These are phyloP conservation scores for Bipolaris bicolor DNA, from an alignment of 2,329 filamentous ascomycete genomes.

Conservation along the genomic window DNA sequence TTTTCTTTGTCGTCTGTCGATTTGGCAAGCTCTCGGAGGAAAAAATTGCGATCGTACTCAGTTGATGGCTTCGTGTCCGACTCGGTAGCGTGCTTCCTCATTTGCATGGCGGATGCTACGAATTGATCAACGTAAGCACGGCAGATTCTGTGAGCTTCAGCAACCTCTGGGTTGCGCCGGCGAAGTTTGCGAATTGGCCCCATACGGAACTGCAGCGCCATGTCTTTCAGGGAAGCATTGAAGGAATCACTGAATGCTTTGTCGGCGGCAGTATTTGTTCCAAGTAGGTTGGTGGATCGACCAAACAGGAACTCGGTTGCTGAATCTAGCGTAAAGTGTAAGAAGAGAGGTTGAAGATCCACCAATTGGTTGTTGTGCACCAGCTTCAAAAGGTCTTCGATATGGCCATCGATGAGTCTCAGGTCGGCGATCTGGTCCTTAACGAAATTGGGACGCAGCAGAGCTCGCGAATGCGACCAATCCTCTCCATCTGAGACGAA, in stretches of 20 bases:
- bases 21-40: not conserved
- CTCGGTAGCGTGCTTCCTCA: not conserved
- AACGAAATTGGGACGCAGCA: slow-evolving; percentile 32
- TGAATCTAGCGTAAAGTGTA: slow-evolving; percentile 24
- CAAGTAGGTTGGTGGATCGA: not conserved
- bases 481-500: slow-evolving; percentile 33
- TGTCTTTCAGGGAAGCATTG: too few relatives aligned
- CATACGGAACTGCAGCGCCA: too few relatives aligned
- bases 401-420: slow-evolving; percentile 26
- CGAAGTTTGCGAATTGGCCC: too few relatives aligned
- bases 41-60: not conserved
- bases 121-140: too few relatives aligned
- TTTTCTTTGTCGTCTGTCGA: slow-evolving; percentile 16
- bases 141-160: too few relatives aligned
- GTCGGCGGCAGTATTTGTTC: too few relatives aligned
- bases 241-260: too few relatives aligned
- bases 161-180: too few relatives aligned
- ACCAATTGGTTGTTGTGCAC: slow-evolving; percentile 9
- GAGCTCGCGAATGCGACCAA: slow-evolving; percentile 18
- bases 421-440: slow-evolving; percentile 28
- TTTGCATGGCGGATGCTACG: not conserved
- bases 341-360: slow-evolving; percentile 30
- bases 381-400: slow-evolving; percentile 22
- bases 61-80: too few relatives aligned
- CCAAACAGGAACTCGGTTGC: slow-evolving; percentile 9